Evolutionary conservation across 192 early-diverging fungal genomes (phyloP).

Genomic region (Gaertneriomyces semiglobifer): DNA sequence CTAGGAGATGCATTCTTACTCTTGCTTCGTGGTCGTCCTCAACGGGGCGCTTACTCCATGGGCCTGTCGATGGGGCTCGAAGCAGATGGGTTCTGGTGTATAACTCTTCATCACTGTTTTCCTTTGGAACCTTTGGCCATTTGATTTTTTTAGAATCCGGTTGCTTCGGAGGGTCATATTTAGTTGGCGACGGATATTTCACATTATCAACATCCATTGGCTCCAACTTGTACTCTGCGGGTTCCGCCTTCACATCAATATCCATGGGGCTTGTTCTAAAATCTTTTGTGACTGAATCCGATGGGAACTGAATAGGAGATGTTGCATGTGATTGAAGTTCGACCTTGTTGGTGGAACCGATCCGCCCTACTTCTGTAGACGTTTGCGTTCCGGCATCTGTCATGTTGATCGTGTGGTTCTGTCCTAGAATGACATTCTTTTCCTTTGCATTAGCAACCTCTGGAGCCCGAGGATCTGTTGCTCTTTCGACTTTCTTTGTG

Average conservation of each 20-base stretch:
- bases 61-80: background rate
- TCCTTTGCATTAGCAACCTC: background rate
- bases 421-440: background rate
- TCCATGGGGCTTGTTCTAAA: background rate
- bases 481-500: background rate
- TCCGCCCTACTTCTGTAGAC: background rate
- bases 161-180: background rate
- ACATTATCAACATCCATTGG: background rate
- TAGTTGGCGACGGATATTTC: background rate
- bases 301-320: background rate
- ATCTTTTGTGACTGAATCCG: background rate
- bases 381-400: background rate
- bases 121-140: background rate
- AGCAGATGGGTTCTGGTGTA: background rate
- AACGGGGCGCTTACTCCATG: background rate
- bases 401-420: background rate
- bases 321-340: background rate
- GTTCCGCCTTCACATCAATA: background rate
- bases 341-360: background rate
- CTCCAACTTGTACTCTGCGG: too few species aligned
- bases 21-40: background rate
- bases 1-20: background rate
- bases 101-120: background rate
- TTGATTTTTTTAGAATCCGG: background rate
- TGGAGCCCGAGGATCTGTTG: background rate